Conservation (phyloP, 208 protist species). For the Phytomonas serpens region DNA sequence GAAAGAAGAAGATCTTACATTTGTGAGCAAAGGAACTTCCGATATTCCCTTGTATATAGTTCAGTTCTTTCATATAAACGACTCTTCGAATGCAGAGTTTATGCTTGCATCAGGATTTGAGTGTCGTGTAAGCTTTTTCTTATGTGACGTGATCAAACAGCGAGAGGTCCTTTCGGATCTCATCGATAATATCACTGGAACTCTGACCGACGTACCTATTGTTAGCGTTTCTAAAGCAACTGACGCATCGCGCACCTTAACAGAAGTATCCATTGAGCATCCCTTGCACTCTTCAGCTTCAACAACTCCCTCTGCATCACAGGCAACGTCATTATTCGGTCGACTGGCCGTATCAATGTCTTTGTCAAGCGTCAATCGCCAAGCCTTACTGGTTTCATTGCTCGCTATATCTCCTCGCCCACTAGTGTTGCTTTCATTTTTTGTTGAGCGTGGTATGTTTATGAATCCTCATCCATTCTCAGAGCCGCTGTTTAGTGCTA, state of each 20-base stretch:
- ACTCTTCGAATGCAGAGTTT: constrained; percentile 16
- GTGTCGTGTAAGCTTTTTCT: constrained; percentile 66
- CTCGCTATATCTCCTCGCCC: not conserved
- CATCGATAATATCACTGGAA: not conserved
- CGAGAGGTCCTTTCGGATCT: constrained; percentile 9
- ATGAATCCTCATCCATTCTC: not conserved
- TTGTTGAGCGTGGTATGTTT: not conserved
- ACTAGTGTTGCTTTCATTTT: not conserved
- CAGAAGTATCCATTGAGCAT: not conserved
- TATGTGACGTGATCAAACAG: constrained; percentile 22
- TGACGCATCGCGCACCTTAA: not conserved
- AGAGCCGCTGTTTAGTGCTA: not conserved
- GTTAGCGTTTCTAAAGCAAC: not conserved
- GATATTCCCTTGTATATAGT: constrained; percentile 27
- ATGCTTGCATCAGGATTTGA: constrained; percentile 53
- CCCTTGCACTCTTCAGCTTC: not conserved
- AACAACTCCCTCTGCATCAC: not conserved
- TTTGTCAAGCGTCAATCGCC: not conserved
- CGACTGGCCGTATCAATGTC: not conserved
- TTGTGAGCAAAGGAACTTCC: constrained; percentile 21
- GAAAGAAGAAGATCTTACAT: constrained; percentile 37
- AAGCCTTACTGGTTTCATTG: not conserved
- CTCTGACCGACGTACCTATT: not conserved
- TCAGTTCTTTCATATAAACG: constrained; percentile 56
- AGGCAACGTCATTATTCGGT: not conserved